Conservation (phyloP, 2,329 filamentous ascomycete species). For the Ceratocystis alfenasii region DNA sequence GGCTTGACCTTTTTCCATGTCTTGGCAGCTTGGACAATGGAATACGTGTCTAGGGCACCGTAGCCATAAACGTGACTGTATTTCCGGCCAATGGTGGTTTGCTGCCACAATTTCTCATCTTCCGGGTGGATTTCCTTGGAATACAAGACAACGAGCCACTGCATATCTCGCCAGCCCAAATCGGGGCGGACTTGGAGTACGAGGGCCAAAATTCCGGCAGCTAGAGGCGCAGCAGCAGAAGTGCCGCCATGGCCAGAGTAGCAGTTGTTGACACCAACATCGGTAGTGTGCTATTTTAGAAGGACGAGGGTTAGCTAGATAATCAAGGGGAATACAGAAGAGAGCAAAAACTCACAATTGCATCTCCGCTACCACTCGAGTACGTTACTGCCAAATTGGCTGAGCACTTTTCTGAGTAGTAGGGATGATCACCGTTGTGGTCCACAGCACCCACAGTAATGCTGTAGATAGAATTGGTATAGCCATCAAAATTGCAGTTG, state of each 20-base stretch:
- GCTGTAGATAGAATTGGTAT: conserved; percentile 98
- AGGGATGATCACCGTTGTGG: conserved; percentile 73
- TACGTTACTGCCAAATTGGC: conserved; percentile 94
- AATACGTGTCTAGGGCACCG: conserved; percentile 83
- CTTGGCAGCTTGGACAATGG: conserved; percentile 74
- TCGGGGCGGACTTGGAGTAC: conserved; percentile 76
- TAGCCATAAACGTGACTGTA: conserved; percentile 95
- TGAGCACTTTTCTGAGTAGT: conserved; percentile 93
- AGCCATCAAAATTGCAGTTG: conserved; percentile 98
- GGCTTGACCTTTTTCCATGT: conserved; percentile 82
- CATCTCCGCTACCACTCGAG: conserved; percentile 76
- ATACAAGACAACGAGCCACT: conserved; percentile 78
- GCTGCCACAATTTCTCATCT: conserved; percentile 59
- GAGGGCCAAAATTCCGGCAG: conserved; percentile 82
- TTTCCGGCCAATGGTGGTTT: conserved; percentile 65
- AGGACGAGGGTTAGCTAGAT: conserved; percentile 14
- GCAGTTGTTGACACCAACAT: conserved; percentile 74
- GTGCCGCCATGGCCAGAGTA: conserved; percentile 80
- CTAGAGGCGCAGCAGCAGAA: conserved; percentile 85
- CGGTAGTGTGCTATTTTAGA: conserved; percentile 65
- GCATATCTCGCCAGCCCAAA: conserved; percentile 84
- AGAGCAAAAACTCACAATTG: conserved; percentile 49
- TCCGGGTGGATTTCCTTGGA: conserved; percentile 69
- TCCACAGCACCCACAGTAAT: conserved; percentile 93
- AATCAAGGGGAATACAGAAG: too few relatives aligned